These are phyloP conservation scores for Helminthosporium solani DNA, from an alignment of 2,329 filamentous ascomycete genomes.

Conservation along the genomic window DNA sequence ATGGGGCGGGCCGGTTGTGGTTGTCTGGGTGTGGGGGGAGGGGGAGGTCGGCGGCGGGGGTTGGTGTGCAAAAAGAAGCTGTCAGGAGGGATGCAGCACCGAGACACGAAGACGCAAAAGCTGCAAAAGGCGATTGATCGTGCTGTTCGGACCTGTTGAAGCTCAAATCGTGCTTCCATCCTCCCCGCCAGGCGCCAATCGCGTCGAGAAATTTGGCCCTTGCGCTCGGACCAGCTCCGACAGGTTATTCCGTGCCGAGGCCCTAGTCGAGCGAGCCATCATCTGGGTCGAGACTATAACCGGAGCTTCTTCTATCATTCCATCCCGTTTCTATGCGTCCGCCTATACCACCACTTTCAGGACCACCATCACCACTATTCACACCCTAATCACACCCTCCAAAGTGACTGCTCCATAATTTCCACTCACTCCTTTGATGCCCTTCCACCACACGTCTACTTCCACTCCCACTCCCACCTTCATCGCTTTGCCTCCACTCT, in stretches of 20 bases:
- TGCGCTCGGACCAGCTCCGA: constrained; percentile 8
- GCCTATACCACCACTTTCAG: constrained; percentile 9
- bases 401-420: no score
- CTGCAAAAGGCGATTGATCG: no score
- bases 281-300: background rate
- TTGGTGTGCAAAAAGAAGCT: no score
- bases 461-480: no score
- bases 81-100: background rate
- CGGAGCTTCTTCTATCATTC: constrained; percentile 13
- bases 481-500: constrained; percentile 2
- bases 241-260: constrained; percentile 16
- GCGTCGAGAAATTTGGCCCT: constrained; percentile 32
- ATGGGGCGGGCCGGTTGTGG: no score
- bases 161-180: constrained; percentile 24
- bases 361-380: no score
- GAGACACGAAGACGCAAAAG: background rate
- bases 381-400: no score
- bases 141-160: constrained; percentile 10
- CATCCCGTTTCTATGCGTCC: constrained; percentile 30
- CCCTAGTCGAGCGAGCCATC: background rate
- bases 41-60: background rate
- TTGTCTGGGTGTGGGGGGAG: background rate
- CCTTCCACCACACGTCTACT: constrained; percentile 7
- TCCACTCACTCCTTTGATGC: constrained; percentile 23
- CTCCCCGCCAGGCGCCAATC: constrained; percentile 25